Percentiles rank a stretch among this genome's conserved stretches.
Conservation (phyloP, 176 grass and related monocot species). For the Zoysia japonica region DNA sequence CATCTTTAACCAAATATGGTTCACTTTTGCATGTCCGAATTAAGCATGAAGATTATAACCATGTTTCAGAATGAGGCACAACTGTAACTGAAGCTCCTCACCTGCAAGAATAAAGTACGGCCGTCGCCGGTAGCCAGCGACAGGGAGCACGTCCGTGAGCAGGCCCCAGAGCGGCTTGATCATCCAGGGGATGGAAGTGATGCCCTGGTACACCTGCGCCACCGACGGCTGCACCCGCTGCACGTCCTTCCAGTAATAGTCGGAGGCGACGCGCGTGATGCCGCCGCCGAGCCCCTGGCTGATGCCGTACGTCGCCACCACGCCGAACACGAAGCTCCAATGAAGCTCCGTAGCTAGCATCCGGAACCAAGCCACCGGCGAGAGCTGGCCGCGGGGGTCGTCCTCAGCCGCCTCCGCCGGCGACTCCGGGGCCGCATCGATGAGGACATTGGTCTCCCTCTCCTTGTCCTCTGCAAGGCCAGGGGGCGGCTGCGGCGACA, state of each 20-base stretch:
- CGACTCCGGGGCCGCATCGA: constrained; percentile 27
- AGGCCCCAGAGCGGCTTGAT: constrained; percentile 89
- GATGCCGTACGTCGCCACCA: constrained; percentile 62
- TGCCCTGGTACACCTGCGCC: constrained; percentile 89
- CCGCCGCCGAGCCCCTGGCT: constrained; percentile 79
- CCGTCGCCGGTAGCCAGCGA: constrained; percentile 74
- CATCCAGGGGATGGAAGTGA: constrained; percentile 83
- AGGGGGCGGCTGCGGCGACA: constrained; percentile 33
- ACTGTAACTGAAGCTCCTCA: constrained; percentile 11
- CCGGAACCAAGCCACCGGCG: constrained; percentile 66
- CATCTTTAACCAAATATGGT: not conserved
- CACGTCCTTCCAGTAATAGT: constrained; percentile 98
- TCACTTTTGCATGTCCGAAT: not conserved
- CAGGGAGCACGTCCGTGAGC: constrained; percentile 82
- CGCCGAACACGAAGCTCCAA: constrained; percentile 84
- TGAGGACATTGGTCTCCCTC: constrained; percentile 54
- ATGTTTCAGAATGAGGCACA: not conserved
- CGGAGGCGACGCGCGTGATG: constrained; percentile 65
- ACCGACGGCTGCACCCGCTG: constrained; percentile 81
- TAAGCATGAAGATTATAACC: not conserved
- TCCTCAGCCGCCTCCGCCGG: constrained; percentile 22
- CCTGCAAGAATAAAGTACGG: constrained; percentile 89
- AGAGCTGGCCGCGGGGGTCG: constrained; percentile 23
- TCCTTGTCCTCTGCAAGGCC: constrained; percentile 39
- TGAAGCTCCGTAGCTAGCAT: constrained; percentile 77